phyloP scores from a whole-genome alignment of 202 grass and related monocot genomes.

The Elaeis oleifera region DNA sequence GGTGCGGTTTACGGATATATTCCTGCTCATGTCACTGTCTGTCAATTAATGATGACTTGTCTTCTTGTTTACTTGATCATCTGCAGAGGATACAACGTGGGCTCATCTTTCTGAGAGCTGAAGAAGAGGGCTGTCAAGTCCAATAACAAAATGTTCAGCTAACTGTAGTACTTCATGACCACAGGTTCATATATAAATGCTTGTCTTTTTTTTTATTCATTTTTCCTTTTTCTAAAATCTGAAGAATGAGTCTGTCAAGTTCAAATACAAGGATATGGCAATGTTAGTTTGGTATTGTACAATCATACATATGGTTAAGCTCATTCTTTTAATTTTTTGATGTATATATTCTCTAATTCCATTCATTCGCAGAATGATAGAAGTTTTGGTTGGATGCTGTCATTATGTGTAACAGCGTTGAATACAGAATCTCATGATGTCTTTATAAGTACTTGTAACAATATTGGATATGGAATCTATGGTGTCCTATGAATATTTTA shows the following conservation, averaged over 20 bases:
- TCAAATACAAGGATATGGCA: background rate
- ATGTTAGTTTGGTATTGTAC: no score
- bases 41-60: background rate
- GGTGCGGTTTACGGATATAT: constrained; percentile 30
- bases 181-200: no score
- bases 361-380: no score
- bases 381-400: no score
- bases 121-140: constrained; percentile 69
- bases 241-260: background rate
- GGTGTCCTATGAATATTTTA: no score
- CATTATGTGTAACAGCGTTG: no score
- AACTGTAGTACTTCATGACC: constrained; percentile 17
- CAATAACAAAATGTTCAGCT: constrained; percentile 36
- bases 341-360: no score
- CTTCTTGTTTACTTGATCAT: constrained; percentile 11
- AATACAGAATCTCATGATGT: no score
- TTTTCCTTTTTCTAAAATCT: background rate
- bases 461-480: no score
- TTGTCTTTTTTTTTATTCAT: background rate
- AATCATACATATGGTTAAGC: no score
- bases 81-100: constrained; percentile 71
- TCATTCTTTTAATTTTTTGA: no score
- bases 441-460: no score
- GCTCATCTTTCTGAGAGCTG: constrained; percentile 44
- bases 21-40: background rate